Evolutionary conservation across 2,329 filamentous ascomycete species (phyloP).

Genomic region (Scedosporium dehoogii): DNA sequence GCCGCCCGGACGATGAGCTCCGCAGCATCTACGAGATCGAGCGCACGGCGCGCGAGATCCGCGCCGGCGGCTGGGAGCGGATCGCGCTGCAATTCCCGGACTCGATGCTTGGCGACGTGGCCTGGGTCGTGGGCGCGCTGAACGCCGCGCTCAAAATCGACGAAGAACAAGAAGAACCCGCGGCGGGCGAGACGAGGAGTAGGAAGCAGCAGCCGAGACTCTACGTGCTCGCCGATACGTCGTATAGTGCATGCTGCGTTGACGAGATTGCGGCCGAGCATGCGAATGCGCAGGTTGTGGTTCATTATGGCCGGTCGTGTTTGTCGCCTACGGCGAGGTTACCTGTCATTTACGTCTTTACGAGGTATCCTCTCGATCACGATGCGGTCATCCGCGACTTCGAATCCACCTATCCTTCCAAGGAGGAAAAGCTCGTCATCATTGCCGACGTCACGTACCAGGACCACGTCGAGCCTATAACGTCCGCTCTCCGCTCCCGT

Average conservation of each 20-base stretch:
- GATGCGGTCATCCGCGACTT: constrained; percentile 51
- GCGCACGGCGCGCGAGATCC: constrained; percentile 68
- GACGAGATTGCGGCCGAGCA: constrained; percentile 96
- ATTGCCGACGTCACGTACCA: constrained; percentile 88
- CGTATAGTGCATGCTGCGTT: constrained; percentile 93
- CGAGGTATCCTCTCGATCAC: constrained; percentile 57
- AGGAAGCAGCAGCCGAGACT: constrained; percentile 32
- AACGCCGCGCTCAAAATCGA: constrained; percentile 8
- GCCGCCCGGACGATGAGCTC: constrained; percentile 56
- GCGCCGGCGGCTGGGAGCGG: constrained; percentile 58
- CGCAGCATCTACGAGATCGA: constrained; percentile 73
- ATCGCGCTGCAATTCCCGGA: constrained; percentile 96
- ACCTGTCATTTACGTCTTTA: constrained; percentile 87
- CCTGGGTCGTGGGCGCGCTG: constrained; percentile 60
- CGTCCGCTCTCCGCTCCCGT: constrained; percentile 37
- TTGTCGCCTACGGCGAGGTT: constrained; percentile 80
- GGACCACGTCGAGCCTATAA: constrained; percentile 56
- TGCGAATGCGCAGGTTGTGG: constrained; percentile 77
- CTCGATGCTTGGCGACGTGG: constrained; percentile 78
- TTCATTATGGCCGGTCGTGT: constrained; percentile 90
- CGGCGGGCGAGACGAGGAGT: not conserved
- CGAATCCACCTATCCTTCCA: constrained; percentile 56
- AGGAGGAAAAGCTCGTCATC: constrained; percentile 56
- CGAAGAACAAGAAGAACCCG: constrained; percentile 1
- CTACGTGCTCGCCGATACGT: constrained; percentile 88